Percentiles rank a stretch among this genome's conserved stretches.
Conservation (phyloP, 768 basidiomycete species). For the Suillus placidus region DNA sequence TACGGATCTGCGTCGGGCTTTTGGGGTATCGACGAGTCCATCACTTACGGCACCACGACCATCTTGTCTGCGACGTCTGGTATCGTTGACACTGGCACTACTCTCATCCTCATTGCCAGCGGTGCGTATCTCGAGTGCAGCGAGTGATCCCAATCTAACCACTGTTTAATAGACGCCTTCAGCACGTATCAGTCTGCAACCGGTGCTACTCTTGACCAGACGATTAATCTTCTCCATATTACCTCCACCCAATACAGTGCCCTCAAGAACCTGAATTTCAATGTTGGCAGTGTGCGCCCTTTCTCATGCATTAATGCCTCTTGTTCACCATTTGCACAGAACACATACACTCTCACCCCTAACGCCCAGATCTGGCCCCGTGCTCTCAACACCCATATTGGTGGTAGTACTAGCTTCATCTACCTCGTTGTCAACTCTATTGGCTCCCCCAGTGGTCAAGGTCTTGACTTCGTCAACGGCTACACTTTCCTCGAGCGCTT, state of each 20-base stretch:
- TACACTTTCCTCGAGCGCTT: conserved; percentile 60
- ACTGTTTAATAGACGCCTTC: conserved; percentile 38
- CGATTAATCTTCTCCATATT: too few species aligned
- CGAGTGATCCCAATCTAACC: conserved; percentile 5
- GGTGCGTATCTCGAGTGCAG: conserved; percentile 24
- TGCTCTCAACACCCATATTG: conserved; percentile 46
- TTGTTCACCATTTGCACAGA: conserved; percentile 14
- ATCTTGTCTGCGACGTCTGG: conserved; percentile 53
- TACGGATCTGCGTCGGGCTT: conserved; percentile 47
- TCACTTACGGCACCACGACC: conserved; percentile 50
- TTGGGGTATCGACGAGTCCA: conserved; percentile 65
- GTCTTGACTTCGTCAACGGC: conserved; percentile 61
- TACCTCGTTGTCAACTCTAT: conserved; percentile 43
- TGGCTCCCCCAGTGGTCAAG: conserved; percentile 45
- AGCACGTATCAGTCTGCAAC: too few species aligned
- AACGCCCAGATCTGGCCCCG: conserved; percentile 48
- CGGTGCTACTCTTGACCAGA: too few species aligned
- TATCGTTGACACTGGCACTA: conserved; percentile 65
- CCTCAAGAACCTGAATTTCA: conserved; percentile 61
- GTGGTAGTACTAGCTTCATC: conserved; percentile 38
- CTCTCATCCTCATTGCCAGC: conserved; percentile 51
- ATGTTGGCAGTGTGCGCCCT: conserved; percentile 44
- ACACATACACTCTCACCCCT: conserved; percentile 42
- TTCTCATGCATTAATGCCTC: not conserved
- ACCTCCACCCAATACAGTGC: conserved; percentile 50